Evolutionary conservation across 208 protist genomes (phyloP).

Genomic region (Acanthamoeba lenticulata): DNA sequence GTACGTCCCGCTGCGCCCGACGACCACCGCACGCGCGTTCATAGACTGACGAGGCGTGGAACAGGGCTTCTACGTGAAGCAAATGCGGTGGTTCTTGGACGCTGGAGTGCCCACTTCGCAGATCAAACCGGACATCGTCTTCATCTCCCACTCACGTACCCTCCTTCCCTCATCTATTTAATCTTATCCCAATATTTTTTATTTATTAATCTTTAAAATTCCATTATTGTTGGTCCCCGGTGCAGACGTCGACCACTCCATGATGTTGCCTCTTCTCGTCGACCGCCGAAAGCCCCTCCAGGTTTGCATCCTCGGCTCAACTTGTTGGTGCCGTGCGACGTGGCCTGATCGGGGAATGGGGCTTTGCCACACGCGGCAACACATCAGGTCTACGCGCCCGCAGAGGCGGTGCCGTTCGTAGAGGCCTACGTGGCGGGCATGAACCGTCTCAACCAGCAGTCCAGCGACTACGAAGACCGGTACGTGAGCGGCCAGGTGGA

Average conservation of each 20-base stretch:
- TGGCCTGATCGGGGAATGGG: too few species aligned
- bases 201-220: too few species aligned
- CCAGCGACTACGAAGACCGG: background rate
- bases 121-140: slow-evolving; percentile 23
- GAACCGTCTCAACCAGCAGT: slow-evolving; percentile 29
- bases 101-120: background rate
- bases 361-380: too few species aligned
- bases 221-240: background rate
- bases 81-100: slow-evolving; percentile 27
- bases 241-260: slow-evolving; percentile 6
- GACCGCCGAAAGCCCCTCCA: background rate
- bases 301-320: too few species aligned
- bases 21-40: background rate
- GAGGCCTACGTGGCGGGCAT: slow-evolving; percentile 21
- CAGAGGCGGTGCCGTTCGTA: background rate
- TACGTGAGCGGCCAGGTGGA: too few species aligned
- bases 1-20: background rate
- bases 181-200: background rate
- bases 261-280: slow-evolving; percentile 36
- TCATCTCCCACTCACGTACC: slow-evolving; percentile 34
- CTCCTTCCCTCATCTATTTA: too few species aligned
- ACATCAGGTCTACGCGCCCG: slow-evolving; percentile 12
- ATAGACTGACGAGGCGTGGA: too few species aligned
- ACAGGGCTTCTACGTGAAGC: slow-evolving; percentile 28
- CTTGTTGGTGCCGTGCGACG: too few species aligned